These are phyloP conservation scores for Meyerozyma sp. DNA, from an alignment of 1,139 yeast species.

Conservation along the genomic window DNA sequence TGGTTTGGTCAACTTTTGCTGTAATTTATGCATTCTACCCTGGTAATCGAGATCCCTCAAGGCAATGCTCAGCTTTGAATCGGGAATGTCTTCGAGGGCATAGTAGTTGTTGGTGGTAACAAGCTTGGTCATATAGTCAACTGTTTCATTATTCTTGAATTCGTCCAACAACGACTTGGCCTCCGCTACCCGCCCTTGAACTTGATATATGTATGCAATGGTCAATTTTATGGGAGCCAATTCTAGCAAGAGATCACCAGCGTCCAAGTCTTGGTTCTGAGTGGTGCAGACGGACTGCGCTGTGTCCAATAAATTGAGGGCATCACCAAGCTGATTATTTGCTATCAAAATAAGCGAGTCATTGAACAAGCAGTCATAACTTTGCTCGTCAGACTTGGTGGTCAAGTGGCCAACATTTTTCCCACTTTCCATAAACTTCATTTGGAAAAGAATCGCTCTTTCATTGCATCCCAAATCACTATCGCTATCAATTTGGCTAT, in stretches of 20 bases:
- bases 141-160: slow-evolving; percentile 16
- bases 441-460: slow-evolving; percentile 62
- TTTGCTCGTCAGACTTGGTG: slow-evolving; percentile 10
- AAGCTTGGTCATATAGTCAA: slow-evolving; percentile 28
- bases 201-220: slow-evolving; percentile 58
- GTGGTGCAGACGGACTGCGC: slow-evolving; percentile 42
- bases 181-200: slow-evolving; percentile 36
- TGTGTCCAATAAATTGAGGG: slow-evolving; percentile 43
- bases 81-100: slow-evolving; percentile 13
- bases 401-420: slow-evolving; percentile 5
- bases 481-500: slow-evolving; percentile 27
- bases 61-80: slow-evolving; percentile 27
- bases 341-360: slow-evolving; percentile 54
- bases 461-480: slow-evolving; percentile 67
- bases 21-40: slow-evolving; percentile 25
- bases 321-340: slow-evolving; percentile 33
- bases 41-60: slow-evolving; percentile 44
- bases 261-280: slow-evolving; percentile 35
- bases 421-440: slow-evolving; percentile 15
- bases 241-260: slow-evolving; percentile 41
- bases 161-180: slow-evolving; percentile 35
- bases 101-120: slow-evolving; percentile 31
- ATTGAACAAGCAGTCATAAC: slow-evolving; percentile 53
- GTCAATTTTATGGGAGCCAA: slow-evolving; percentile 64
- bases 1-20: slow-evolving; percentile 36